Conservation (phyloP, 208 protist genomes). For the Leishmania aethiopica region DNA sequence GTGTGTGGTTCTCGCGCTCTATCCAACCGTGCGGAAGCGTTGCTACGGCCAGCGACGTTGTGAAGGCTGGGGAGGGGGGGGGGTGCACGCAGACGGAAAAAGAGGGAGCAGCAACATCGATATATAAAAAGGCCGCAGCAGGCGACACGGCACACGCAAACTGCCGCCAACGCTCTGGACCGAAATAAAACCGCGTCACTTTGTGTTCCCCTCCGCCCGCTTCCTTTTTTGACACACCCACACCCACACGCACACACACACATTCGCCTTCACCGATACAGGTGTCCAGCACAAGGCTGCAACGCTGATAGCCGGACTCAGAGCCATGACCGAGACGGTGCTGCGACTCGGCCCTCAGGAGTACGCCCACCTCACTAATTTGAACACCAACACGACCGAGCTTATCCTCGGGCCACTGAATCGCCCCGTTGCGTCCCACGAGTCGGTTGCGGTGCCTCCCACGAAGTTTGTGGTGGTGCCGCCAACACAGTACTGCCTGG, state of each 20-base stretch:
- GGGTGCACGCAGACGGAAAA: too few relatives aligned
- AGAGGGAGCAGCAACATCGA: not conserved
- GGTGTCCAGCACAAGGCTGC: not conserved
- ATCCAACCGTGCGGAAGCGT: not conserved
- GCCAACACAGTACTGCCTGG: slow-evolving; percentile 49
- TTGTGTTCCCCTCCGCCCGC: not conserved
- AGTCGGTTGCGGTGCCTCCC: slow-evolving; percentile 38
- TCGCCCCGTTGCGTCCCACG: slow-evolving; percentile 47
- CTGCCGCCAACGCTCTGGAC: too few relatives aligned
- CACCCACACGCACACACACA: not conserved
- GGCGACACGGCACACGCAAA: not conserved
- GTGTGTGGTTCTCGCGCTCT: not conserved
- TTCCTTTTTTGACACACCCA: not conserved
- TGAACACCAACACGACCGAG: slow-evolving; percentile 61
- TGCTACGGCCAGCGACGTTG: not conserved
- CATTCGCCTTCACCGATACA: not conserved
- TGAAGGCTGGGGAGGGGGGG: too few relatives aligned
- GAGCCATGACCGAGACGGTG: slow-evolving; percentile 15
- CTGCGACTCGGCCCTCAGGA: slow-evolving; percentile 60
- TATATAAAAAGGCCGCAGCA: not conserved
- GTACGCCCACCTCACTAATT: slow-evolving; percentile 80
- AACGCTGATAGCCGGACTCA: not conserved
- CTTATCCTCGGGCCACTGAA: slow-evolving; percentile 67
- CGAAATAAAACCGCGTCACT: not conserved
- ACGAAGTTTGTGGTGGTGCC: slow-evolving; percentile 65